These are phyloP conservation scores for Meira miltonrushii DNA, from an alignment of 1,284 basidiomycete species.

Conservation along the genomic window DNA sequence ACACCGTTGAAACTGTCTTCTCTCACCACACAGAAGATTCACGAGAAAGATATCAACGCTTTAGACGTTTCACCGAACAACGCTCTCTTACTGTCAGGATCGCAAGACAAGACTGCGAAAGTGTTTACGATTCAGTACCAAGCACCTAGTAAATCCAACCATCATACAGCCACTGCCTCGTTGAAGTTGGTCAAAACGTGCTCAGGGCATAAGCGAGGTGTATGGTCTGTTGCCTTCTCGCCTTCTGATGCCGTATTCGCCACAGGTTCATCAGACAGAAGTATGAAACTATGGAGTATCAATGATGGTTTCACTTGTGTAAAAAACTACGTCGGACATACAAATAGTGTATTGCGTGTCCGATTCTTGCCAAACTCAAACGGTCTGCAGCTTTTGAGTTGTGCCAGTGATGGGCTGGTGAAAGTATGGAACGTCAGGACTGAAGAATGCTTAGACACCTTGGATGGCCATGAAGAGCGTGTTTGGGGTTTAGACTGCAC, in stretches of 20 bases:
- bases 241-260: constrained; percentile 76
- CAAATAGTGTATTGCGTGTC: constrained; percentile 89
- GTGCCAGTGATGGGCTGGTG: constrained; percentile 86
- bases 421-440: constrained; percentile 90
- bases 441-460: constrained; percentile 73
- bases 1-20: constrained; percentile 54
- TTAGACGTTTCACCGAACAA: constrained; percentile 90
- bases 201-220: constrained; percentile 91
- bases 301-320: constrained; percentile 55
- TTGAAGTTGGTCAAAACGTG: constrained; percentile 77
- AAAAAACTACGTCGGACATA: constrained; percentile 64
- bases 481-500: constrained; percentile 77
- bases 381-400: constrained; percentile 80
- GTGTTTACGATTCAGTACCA: constrained; percentile 71
- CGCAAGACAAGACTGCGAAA: constrained; percentile 91
- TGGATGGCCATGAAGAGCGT: constrained; percentile 83
- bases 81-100: constrained; percentile 80
- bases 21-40: constrained; percentile 81
- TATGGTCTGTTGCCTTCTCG: constrained; percentile 90
- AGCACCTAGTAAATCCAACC: constrained; percentile 46
- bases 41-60: constrained; percentile 98
- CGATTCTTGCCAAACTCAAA: constrained; percentile 67
- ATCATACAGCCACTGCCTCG: constrained; percentile 26
- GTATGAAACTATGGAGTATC: constrained; percentile 85
- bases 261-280: constrained; percentile 90